Conservation (phyloP, 2,329 filamentous ascomycete species). For the Penicillium psychrosexuale region DNA sequence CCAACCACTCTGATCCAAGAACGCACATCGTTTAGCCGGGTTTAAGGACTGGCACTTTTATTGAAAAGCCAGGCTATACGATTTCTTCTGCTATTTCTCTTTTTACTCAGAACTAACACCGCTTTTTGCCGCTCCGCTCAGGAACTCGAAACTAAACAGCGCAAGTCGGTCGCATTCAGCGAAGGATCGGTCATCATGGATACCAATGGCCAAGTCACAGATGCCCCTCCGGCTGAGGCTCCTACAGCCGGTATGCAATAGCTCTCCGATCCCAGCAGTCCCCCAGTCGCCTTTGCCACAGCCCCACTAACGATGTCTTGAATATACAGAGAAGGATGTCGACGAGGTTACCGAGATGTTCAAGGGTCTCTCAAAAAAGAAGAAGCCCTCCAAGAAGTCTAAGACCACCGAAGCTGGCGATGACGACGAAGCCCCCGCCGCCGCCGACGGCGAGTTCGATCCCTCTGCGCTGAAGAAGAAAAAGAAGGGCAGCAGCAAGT, state of each 20-base stretch:
- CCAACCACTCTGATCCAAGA: constrained; percentile 20
- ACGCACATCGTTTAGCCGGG: constrained; percentile 5
- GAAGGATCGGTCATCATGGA: constrained; percentile 85
- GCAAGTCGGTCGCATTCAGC: constrained; percentile 93
- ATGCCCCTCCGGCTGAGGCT: constrained; percentile 71
- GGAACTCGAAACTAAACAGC: constrained; percentile 59
- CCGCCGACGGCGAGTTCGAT: constrained; percentile 62
- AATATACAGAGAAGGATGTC: constrained; percentile 52
- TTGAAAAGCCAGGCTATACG: neutral
- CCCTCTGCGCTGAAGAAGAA: constrained; percentile 75
- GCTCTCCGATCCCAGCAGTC: constrained; percentile 3
- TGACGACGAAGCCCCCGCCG: constrained; percentile 52
- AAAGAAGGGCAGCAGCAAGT: constrained; percentile 55
- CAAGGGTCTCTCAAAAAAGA: constrained; percentile 70
- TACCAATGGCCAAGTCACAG: constrained; percentile 79
- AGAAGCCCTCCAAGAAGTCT: constrained; percentile 60
- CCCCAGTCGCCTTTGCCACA: constrained; percentile 39
- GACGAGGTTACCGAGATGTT: constrained; percentile 66
- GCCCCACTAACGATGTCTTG: constrained; percentile 20
- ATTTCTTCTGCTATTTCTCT: constrained; percentile 8
- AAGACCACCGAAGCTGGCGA: constrained; percentile 53
- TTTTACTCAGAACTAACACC: constrained; percentile 28
- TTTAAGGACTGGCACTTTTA: neutral
- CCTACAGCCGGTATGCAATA: constrained; percentile 73
- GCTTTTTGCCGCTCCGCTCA: constrained; percentile 26